Evolutionary conservation across 2,329 filamentous ascomycete genomes (phyloP), one percentile per base, ranked within the genome.

Genomic region (Septoria petroselini): DNA sequence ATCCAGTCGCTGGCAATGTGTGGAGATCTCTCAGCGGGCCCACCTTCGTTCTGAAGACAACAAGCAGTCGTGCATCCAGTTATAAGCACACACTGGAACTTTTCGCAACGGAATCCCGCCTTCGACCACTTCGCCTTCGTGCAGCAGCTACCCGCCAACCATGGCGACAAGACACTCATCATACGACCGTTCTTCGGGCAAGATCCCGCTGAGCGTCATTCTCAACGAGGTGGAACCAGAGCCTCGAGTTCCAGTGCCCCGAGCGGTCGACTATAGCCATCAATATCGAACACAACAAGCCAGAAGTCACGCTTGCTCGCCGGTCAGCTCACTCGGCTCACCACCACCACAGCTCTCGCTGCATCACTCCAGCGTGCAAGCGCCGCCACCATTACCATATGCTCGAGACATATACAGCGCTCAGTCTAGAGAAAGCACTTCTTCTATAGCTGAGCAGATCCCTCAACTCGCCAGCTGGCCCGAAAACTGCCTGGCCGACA

Each of bases 171-270:
- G 48, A 12, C 48, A 34, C 3, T 38, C 41, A n/a, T n/a, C n/a
- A n/a, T 35, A 44, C 18, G 48, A 46, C 23, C 48, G 48, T 14
- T 51, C 48, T 19, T 18, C 50, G 17, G 50, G 50, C 25, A 52
- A 48, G 29, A 52, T 52, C 21, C 50, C 50, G 17, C 40, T 52
- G 31, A 52, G 45, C 19, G 41, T 48, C 30, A 47, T 52, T 18
- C 50, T 52, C 15, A 47, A 48, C 18, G 46, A 37, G 19, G 30
- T 37, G 12, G 39, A 41, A 31, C 46, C 38, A 5, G 43, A 47
- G 23, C 12, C 43, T 30, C 34, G 25, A 23, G 23, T 34, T 21
- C 6, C 17, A 25, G 29, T 15, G 9, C 33, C 41, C 18, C 21
- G 39, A 27, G 5, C 23, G 9, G 5, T 27, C 23, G 23, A 27